Evolutionary conservation across 228 moss, liverwort and hornwort genomes (phyloP), one percentile per base, ranked within the genome.

Genomic region (Sphagnum fallax): DNA sequence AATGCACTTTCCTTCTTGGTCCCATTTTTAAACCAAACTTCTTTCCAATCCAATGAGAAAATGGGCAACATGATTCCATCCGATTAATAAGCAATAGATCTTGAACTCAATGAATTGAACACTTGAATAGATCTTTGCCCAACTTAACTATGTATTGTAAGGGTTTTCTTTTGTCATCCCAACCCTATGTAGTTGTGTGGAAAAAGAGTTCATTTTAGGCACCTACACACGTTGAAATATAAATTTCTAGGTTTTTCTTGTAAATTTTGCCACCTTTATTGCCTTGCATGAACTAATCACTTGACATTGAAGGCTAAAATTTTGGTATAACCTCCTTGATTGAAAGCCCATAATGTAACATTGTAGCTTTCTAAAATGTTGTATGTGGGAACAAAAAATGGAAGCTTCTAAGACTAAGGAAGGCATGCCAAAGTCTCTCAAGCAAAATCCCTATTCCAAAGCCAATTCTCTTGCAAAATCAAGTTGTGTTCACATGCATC

Each of bases 21-120:
- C 57, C 57, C 14, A 58, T 58, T 58, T 58, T 58, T 58, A 58
- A 58, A 58, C 57, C 57, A 58, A 58, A 58, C 57, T 9, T 58
- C 57, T 58, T 58, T 58, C 57, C 57, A 58, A 58, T 58, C 57
- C 57, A 58, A 58, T 58, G 57, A 9, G 2, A 58, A 58, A 10
- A 14, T 58, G 14, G 57, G 57, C 1, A 14, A 4, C 57, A 58
- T 8, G 1, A 58, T 58, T 9, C 14, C 57, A 58, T 58, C 57
- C 1, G 1, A 58, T 14, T 58, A 8, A 58, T 58, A 9, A 58
- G 2, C 57, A 58, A 58, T 58, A 58, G 57, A 58, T 58, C 57
- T 58, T 1, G 4, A 32, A 32, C 32, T 32, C 32, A 32, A 4
- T 58, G 57, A 8, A 14, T 58, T 58, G 57, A 58, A 14, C 4